These are phyloP conservation scores for Aspergillus neotritici DNA, from an alignment of 2,329 filamentous ascomycete species.

Conservation along the genomic window DNA sequence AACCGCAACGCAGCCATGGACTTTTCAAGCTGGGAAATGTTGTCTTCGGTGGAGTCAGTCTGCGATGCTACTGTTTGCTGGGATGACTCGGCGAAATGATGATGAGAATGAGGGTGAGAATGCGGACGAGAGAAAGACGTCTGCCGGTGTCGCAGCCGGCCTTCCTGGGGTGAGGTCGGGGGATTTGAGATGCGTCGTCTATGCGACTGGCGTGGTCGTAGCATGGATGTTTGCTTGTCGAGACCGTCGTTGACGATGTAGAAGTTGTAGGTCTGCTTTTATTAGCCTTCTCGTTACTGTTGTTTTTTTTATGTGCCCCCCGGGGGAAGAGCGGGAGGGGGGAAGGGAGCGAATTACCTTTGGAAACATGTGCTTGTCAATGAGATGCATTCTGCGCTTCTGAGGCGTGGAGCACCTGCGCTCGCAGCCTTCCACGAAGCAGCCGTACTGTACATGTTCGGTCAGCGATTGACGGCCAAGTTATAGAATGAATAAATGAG, in stretches of 20 bases:
- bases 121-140: conserved; percentile 22
- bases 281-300: neutral
- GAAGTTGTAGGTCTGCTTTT: conserved; percentile 68
- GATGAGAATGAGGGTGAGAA: neutral
- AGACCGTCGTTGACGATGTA: conserved; percentile 83
- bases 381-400: conserved; percentile 80
- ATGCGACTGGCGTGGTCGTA: conserved; percentile 44
- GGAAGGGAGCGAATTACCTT: conserved; percentile 37
- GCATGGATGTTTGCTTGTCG: conserved; percentile 73
- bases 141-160: conserved; percentile 28
- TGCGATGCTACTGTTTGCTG: neutral
- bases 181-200: conserved; percentile 32
- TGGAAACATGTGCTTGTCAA: conserved; percentile 92
- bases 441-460: conserved; percentile 68
- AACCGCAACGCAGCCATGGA: conserved; percentile 44
- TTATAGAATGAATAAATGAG: neutral
- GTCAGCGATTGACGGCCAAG: neutral
- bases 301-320: neutral
- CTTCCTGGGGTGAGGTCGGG: conserved; percentile 28
- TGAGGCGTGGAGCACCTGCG: conserved; percentile 74
- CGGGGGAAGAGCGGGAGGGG: neutral
- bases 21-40: conserved; percentile 35
- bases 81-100: neutral
- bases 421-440: conserved; percentile 85
- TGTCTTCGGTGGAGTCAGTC: conserved; percentile 18